A percentile compares a stretch with the other conserved stretches of the same genome.
These are phyloP conservation scores for Myochromella boudieri DNA, from an alignment of 768 basidiomycete genomes.

Conservation along the genomic window DNA sequence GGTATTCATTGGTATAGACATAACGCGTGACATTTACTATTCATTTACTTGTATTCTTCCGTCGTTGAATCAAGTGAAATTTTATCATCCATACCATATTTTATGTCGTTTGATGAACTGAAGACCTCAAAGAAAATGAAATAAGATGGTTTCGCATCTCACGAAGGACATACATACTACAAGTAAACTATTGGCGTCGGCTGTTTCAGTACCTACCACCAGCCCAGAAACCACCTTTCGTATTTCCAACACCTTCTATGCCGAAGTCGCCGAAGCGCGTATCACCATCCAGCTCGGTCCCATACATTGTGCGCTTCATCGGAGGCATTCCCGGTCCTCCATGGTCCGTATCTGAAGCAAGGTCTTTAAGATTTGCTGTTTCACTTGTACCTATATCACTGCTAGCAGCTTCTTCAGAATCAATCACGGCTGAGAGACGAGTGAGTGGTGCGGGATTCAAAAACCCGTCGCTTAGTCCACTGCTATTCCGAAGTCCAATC, in stretches of 20 bases:
- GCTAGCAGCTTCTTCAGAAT: conserved; percentile 22
- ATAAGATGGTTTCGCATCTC: too few species aligned
- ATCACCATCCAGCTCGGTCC: conserved; percentile 78
- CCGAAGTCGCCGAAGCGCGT: conserved; percentile 88
- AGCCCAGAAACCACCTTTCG: conserved; percentile 53
- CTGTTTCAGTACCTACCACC: conserved; percentile 42
- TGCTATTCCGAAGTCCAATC: conserved; percentile 28
- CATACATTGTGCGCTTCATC: conserved; percentile 78
- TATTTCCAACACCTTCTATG: conserved; percentile 71
- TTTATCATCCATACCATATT: not conserved
- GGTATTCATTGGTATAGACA: conserved; percentile 14
- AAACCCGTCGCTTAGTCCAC: conserved; percentile 28
- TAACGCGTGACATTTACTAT: conserved; percentile 14
- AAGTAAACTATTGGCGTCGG: not conserved
- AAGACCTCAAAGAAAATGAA: too few species aligned
- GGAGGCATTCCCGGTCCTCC: conserved; percentile 17
- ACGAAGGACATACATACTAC: too few species aligned
- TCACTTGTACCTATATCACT: conserved; percentile 51
- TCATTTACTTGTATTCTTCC: conserved; percentile 16
- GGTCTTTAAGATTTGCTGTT: conserved; percentile 37
- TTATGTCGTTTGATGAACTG: too few species aligned
- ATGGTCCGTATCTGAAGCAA: conserved; percentile 22
- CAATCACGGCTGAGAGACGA: conserved; percentile 23
- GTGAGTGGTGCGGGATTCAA: conserved; percentile 42
- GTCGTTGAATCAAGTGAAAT: conserved; percentile 18